phyloP scores from a whole-genome alignment of 305 asterid genomes.

The Fraxinus dipetala region DNA sequence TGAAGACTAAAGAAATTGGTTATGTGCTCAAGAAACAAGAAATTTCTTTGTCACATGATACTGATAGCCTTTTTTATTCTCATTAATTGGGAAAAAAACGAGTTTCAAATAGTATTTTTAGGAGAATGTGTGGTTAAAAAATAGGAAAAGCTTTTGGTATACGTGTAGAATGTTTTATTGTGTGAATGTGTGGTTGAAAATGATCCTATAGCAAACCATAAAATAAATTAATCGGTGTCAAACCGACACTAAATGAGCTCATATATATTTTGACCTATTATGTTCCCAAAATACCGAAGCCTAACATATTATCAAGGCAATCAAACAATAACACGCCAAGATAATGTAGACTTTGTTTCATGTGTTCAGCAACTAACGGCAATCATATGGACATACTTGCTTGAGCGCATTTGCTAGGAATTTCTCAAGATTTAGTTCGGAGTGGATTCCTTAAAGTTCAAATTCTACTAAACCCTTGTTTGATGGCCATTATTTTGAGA shows the following conservation, averaged over 20 bases:
- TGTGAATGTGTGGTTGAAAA: not conserved
- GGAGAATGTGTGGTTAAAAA: too few relatives aligned
- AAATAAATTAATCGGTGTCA: not conserved
- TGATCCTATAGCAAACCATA: not conserved
- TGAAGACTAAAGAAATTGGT: slow-evolving; percentile 4
- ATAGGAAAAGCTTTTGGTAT: not conserved
- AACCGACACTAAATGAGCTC: not conserved
- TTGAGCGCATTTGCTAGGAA: slow-evolving; percentile 1
- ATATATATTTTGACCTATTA: not conserved
- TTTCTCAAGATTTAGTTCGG: not conserved
- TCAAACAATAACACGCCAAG: not conserved
- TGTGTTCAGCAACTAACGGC: not conserved
- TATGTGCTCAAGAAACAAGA: slow-evolving; percentile 8
- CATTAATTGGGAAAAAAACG: not conserved
- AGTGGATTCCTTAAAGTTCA: not conserved
- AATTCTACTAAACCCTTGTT: not conserved
- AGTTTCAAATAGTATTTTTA: not conserved
- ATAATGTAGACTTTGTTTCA: not conserved
- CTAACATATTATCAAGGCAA: slow-evolving; percentile 2
- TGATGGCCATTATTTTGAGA: not conserved
- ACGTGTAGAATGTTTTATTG: not conserved
- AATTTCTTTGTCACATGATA: not conserved
- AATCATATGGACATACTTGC: not conserved
- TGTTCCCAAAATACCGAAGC: not conserved
- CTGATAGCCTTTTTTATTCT: not conserved